Conservation (phyloP, 2,329 filamentous ascomycete species). For the Davidsoniella eucalypti region DNA sequence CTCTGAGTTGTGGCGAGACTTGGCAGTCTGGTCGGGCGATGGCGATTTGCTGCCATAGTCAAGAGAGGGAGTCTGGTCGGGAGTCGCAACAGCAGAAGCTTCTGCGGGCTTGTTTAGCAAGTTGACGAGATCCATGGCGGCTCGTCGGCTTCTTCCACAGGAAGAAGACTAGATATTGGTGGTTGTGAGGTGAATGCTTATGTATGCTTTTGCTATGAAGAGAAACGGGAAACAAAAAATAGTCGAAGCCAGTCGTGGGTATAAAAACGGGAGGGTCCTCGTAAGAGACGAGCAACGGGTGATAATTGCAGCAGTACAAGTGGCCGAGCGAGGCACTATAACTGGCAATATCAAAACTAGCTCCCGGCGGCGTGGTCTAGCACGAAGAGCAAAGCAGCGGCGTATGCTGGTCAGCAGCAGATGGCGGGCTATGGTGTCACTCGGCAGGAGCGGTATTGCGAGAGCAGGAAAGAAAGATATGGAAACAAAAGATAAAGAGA, state of each 20-base stretch:
- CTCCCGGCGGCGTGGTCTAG: not conserved
- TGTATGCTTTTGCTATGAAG: not conserved
- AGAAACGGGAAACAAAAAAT: not conserved
- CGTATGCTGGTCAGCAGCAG: too few relatives aligned
- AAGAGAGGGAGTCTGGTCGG: constrained; percentile 11
- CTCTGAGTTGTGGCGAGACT: constrained; percentile 11
- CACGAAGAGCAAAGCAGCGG: not conserved
- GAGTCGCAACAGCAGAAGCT: not conserved
- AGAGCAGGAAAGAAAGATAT: too few relatives aligned
- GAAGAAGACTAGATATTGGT: not conserved
- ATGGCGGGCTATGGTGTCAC: not conserved
- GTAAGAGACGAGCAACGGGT: not conserved
- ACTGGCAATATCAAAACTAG: not conserved
- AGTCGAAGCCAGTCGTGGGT: constrained; percentile 12
- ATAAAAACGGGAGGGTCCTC: not conserved
- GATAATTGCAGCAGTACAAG: not conserved
- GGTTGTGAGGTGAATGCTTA: not conserved
- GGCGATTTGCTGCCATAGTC: constrained; percentile 17
- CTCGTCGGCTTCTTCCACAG: constrained; percentile 5
- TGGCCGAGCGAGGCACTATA: not conserved
- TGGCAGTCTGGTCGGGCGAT: constrained; percentile 17
- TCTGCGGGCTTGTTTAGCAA: constrained; percentile 11
- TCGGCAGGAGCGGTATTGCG: not conserved
- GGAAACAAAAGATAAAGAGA: not conserved
- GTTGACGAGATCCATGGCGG: constrained; percentile 12